Evolutionary conservation across 352 stramenopile genomes (phyloP), one percentile per base, ranked within the genome.

Genomic region (Globisporangium spinosum): DNA sequence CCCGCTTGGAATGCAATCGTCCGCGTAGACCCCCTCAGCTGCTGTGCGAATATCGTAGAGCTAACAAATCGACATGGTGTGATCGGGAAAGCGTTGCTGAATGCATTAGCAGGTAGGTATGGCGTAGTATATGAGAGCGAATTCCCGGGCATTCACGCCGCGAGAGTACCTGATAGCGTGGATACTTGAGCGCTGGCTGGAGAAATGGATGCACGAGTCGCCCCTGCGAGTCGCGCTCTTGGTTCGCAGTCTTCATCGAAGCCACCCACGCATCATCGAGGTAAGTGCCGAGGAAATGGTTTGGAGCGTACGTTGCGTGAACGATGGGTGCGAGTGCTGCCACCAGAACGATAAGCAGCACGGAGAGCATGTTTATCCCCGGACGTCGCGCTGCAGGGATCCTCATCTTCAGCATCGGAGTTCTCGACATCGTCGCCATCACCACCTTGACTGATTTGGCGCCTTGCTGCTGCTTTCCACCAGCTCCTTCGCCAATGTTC

Each of bases 241-340:
- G 47, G 23, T 59, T 67, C 2, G 17, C 27, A 15, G 29, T 15
- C 0, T 59, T 53, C 62, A 67, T 67, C 5, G 62, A 60, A 9
- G 43, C 45, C 2, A 59, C 62, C 47, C 62, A 67, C 35, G 15
- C 62, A 32, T 60, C 62, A 3, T 67, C 47, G 2, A 67, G 17
- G 29, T 45, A 61, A 35, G 40, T 65, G n/a, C 53, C 59, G 13
- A 70, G 55, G 9, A 65, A 66, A 17, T 54, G 43, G n/a, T 70
- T 61, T 20, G 43, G 56, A 10, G 40, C 12, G 55, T 70, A 54
- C 22, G 38, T 23, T 34, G 38, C 58, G 5, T 43, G 35, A 12
- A 20, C 20, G 17, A 32, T 32, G 27, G 27, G 27, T 32, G 27
- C 27, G 27, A 32, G 27, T 4, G 27, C 27, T 32, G 3, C 27